Evolutionary conservation across 192 early-diverging fungal genomes (phyloP).

Genomic region (Spinellus fusiger): DNA sequence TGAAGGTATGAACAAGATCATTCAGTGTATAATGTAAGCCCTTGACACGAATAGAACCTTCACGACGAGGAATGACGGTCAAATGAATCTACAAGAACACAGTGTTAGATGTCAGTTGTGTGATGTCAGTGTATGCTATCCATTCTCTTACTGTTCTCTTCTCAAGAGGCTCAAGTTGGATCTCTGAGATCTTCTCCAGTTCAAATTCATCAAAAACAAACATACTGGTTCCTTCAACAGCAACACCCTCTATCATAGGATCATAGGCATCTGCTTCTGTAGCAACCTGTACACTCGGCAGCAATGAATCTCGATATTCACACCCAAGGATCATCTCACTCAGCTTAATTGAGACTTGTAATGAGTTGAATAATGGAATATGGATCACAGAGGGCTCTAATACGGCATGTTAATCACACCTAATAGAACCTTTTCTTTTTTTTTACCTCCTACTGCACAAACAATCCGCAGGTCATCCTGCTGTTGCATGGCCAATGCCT

Average conservation of each 20-base stretch:
- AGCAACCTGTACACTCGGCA: slow-evolving; percentile 1
- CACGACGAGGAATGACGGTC: slow-evolving; percentile 61
- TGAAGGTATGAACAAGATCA: slow-evolving; percentile 68
- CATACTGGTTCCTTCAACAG: slow-evolving; percentile 7
- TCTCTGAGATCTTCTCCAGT: slow-evolving; percentile 46
- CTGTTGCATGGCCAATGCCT: slow-evolving; percentile 21
- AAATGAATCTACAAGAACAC: slow-evolving; percentile 51
- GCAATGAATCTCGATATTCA: slow-evolving; percentile 35
- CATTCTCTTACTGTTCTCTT: slow-evolving; percentile 27
- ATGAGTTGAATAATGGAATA: slow-evolving; percentile 61
- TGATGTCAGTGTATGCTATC: neutral
- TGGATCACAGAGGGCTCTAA: slow-evolving; percentile 68
- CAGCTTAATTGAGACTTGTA: slow-evolving; percentile 62
- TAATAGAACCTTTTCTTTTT: neutral
- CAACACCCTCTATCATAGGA: slow-evolving; percentile 5
- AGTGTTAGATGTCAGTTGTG: neutral
- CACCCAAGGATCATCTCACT: slow-evolving; percentile 59
- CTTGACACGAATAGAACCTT: slow-evolving; percentile 65
- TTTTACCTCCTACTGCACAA: slow-evolving; percentile 72
- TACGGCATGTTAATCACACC: neutral
- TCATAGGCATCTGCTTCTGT: neutral
- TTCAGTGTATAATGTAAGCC: slow-evolving; percentile 77
- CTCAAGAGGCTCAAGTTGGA: slow-evolving; percentile 49
- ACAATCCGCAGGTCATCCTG: slow-evolving; percentile 47
- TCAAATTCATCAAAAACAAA: slow-evolving; percentile 48